Evolutionary conservation across 148 eudicot species (phyloP).

Genomic region (Drosera capensis): DNA sequence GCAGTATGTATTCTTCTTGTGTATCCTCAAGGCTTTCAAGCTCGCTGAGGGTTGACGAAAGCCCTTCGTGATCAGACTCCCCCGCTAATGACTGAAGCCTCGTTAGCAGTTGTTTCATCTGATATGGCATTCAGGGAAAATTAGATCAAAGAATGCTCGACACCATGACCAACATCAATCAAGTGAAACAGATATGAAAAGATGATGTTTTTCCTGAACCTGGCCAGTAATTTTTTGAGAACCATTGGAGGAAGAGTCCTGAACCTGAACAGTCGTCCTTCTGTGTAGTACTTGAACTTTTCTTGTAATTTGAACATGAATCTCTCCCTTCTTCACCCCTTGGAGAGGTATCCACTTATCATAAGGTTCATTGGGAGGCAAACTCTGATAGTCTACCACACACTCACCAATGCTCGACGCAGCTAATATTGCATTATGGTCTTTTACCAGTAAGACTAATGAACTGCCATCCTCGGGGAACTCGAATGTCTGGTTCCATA

Average conservation of each 20-base stretch:
- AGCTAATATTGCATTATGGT: constrained; percentile 65
- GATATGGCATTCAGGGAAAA: constrained; percentile 5
- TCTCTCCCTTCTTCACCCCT: constrained; percentile 82
- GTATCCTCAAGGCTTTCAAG: constrained; percentile 65
- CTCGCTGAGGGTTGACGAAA: constrained; percentile 32
- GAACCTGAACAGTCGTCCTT: constrained; percentile 31
- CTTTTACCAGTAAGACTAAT: constrained; percentile 61
- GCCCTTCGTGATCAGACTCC: constrained; percentile 42
- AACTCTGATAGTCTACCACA: constrained; percentile 65
- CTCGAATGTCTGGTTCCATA: constrained; percentile 88
- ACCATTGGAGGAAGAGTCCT: constrained; percentile 39
- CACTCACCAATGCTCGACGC: constrained; percentile 81
- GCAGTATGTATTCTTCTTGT: constrained; percentile 65
- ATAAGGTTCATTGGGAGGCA: constrained; percentile 56
- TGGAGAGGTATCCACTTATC: constrained; percentile 98
- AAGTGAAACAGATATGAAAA: no score
- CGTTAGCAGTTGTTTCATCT: constrained; percentile 65
- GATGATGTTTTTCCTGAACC: constrained; percentile 18
- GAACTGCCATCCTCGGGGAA: constrained; percentile 75
- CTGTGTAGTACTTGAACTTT: constrained; percentile 50
- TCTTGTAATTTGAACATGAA: constrained; percentile 69
- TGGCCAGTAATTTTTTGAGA: constrained; percentile 43
- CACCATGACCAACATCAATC: no score
- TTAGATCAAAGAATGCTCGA: constrained; percentile 4
- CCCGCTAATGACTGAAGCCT: constrained; percentile 40